Percentiles rank a stretch among this genome's conserved stretches.
These are phyloP conservation scores for Cryphonectria parasitica DNA, from an alignment of 2,329 filamentous ascomycete species.

Conservation along the genomic window DNA sequence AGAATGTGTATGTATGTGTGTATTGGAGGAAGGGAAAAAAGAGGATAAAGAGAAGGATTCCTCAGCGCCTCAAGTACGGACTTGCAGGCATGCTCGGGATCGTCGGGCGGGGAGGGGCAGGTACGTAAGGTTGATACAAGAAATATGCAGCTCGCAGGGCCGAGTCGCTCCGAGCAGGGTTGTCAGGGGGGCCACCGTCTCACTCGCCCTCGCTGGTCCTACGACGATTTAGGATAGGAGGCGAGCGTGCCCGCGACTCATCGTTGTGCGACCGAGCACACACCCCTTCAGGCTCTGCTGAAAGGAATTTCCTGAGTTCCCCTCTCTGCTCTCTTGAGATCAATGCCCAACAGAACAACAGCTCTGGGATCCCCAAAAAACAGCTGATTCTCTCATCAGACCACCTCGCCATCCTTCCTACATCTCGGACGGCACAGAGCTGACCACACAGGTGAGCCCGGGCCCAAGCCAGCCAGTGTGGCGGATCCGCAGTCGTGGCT, in stretches of 20 bases:
- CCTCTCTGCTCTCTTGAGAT: not conserved
- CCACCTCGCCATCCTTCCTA: constrained; percentile 20
- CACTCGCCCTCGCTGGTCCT: constrained; percentile 15
- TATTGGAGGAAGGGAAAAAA: not conserved
- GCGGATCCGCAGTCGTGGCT: constrained; percentile 10
- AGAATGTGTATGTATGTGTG: too few relatives aligned
- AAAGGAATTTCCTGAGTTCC: not conserved
- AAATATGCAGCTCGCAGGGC: constrained; percentile 13
- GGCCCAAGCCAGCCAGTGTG: constrained; percentile 14
- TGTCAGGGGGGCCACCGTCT: not conserved
- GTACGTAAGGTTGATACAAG: not conserved
- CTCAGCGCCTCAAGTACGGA: not conserved
- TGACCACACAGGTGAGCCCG: not conserved
- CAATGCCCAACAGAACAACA: constrained; percentile 4
- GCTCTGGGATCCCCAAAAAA: not conserved
- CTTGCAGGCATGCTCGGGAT: not conserved
- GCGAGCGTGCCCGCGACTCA: constrained; percentile 16
- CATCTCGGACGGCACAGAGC: not conserved
- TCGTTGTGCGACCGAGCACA: not conserved
- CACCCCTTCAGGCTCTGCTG: not conserved
- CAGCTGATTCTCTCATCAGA: constrained; percentile 18
- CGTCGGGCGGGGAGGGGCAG: not conserved
- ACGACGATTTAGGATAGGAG: constrained; percentile 17
- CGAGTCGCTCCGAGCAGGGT: constrained; percentile 11
- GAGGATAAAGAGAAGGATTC: not conserved